Base-by-base conservation (phyloP, 1,284 basidiomycete species). In the Fomitopsis betulina region DNA sequence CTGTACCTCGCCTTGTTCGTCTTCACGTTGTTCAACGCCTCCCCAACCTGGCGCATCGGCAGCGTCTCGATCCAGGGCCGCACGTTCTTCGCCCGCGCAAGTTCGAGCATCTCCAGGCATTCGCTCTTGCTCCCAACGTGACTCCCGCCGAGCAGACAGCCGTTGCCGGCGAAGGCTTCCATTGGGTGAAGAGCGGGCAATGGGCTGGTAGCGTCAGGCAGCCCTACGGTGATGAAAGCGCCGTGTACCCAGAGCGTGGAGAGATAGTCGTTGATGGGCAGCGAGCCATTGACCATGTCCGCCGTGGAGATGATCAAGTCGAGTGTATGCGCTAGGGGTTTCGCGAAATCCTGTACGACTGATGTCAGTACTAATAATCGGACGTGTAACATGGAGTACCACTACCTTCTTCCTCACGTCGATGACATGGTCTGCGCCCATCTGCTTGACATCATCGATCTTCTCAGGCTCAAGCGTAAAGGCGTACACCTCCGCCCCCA, bases 111-210 rank as follows among this genome's bases (percentile, higher is more conserved):
- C 57, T 77, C 75, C 19, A 81, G 65, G 19, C 77, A 81, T 67
- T 89, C 86, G 60, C 78, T 77, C 74, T 85, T 86, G 70, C 75
- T 83, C 37, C 86, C 87, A 54, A 89, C 83, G 70, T 82, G 77
- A 45, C 72, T 76, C 21, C 76, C 79, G 27, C 77, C 77, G 47
- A 73, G 56, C 54, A 67, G 67, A 65, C 75, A 70, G 61, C 75
- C 73, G 61, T 74, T 75, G 25, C 79, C 51, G 8, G 72, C 72
- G 25, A 80, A 71, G 59, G 49, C 49, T 12, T 75, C 67, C 62
- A 73, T 71, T 1, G 70, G 66, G 47, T 69, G 69, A 9, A 76
- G 42, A 2, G 64, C 67, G 17, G 80, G 79, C 57, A 82, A 63
- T 7, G 70, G 67, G 47, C 78, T 74, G 60, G 67, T 60, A 4